Conservation (phyloP, 1,139 yeast genomes). For the Kurtzmaniella quercitrusa region DNA sequence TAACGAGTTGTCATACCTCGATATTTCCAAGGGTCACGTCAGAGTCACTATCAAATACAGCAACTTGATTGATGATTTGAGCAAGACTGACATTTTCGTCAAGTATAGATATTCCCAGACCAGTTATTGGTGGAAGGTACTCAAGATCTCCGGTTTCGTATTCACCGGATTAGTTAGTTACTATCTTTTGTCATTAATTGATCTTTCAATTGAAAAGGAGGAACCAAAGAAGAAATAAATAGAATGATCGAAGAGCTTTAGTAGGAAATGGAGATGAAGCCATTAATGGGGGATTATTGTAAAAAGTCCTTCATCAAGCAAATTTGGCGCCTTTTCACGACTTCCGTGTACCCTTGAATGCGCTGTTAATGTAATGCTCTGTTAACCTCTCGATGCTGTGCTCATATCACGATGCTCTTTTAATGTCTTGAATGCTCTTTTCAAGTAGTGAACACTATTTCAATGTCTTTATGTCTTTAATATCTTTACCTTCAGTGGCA, state of each 20-base stretch:
- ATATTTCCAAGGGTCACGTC: constrained; percentile 73
- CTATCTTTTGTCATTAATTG: constrained; percentile 42
- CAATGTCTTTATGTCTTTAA: too few species aligned
- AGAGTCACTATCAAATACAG: constrained; percentile 60
- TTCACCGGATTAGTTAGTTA: constrained; percentile 59
- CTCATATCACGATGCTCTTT: too few species aligned
- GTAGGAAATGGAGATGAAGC: too few species aligned
- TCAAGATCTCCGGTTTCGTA: constrained; percentile 60
- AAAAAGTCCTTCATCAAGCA: too few species aligned
- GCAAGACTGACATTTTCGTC: constrained; percentile 52
- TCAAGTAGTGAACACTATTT: too few species aligned
- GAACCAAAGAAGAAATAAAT: constrained; percentile 2
- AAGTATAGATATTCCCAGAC: constrained; percentile 56
- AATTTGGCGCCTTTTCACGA: too few species aligned
- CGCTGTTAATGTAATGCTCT: too few species aligned
- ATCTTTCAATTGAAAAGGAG: constrained; percentile 26
- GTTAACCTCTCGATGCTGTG: too few species aligned
- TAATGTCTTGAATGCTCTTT: too few species aligned
- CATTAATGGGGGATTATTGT: too few species aligned
- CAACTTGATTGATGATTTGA: constrained; percentile 70
- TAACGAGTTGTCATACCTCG: constrained; percentile 65
- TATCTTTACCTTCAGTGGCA: too few species aligned
- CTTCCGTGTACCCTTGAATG: too few species aligned
- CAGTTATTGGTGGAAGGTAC: constrained; percentile 60
- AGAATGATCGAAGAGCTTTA: neutral